A percentile compares a stretch with the other conserved stretches of the same genome.
phyloP scores from a whole-genome alignment of 495 filamentous ascomycete species.

The Penicillium antarcticum region DNA sequence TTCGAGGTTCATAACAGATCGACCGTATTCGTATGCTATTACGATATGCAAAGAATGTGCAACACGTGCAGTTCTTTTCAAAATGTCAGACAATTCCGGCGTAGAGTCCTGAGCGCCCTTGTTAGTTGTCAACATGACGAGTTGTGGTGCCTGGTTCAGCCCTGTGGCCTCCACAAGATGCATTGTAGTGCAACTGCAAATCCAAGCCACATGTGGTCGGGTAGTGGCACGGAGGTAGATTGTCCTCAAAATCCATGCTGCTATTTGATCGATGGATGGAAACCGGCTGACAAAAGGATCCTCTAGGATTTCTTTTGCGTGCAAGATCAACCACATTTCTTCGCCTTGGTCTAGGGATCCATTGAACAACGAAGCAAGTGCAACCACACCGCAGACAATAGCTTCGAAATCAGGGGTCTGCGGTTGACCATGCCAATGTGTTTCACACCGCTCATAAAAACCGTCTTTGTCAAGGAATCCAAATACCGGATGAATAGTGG shows the following conservation, averaged over 20 bases:
- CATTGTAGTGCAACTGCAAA: constrained; percentile 39
- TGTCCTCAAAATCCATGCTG: constrained; percentile 38
- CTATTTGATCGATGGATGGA: constrained; percentile 29
- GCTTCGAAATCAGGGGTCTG: constrained; percentile 30
- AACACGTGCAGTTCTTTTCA: constrained; percentile 27
- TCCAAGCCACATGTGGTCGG: constrained; percentile 40
- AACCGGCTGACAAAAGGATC: constrained; percentile 22
- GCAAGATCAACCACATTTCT: constrained; percentile 27
- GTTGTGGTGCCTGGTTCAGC: constrained; percentile 32
- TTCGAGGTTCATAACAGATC: constrained; percentile 23
- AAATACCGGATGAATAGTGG: constrained; percentile 34
- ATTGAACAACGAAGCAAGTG: constrained; percentile 33
- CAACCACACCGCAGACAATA: constrained; percentile 31
- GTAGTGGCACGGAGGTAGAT: constrained; percentile 38
- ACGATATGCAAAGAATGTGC: constrained; percentile 32
- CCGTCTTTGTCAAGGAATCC: constrained; percentile 35
- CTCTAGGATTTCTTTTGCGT: constrained; percentile 36
- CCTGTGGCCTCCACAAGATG: constrained; percentile 44
- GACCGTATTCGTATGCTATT: constrained; percentile 41
- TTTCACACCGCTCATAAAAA: constrained; percentile 16
- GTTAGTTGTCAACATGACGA: constrained; percentile 8
- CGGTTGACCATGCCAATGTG: constrained; percentile 23
- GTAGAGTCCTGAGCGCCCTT: constrained; percentile 1
- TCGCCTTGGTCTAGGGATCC: constrained; percentile 9
- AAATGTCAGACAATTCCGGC: constrained; percentile 14